phyloP scores from a whole-genome alignment of 2,329 filamentous ascomycete genomes.

The Stenocarpella maydis region DNA sequence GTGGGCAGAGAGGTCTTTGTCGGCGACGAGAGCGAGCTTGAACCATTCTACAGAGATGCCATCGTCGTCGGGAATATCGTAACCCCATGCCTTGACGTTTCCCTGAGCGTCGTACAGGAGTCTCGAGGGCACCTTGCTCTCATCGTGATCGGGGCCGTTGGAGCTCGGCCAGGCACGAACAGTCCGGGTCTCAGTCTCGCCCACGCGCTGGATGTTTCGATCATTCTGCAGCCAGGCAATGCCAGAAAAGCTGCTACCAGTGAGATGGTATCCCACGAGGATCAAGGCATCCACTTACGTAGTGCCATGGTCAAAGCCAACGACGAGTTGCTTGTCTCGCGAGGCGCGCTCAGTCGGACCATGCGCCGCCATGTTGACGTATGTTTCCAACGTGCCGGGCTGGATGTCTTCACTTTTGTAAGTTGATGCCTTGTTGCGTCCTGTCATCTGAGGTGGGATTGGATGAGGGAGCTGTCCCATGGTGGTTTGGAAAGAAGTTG shows the following conservation, averaged over 20 bases:
- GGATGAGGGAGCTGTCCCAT: no score
- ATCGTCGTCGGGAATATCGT: background rate
- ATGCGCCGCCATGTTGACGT: background rate
- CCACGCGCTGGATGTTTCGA: background rate
- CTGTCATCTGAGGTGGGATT: no score
- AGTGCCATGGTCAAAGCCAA: background rate
- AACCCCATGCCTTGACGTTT: background rate
- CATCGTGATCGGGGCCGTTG: background rate
- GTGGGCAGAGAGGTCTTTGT: background rate
- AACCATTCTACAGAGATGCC: background rate
- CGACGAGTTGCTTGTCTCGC: background rate
- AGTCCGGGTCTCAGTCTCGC: background rate
- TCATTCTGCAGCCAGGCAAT: background rate
- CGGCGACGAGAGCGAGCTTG: background rate
- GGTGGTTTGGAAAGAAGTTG: no score
- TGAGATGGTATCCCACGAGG: fast-evolving
- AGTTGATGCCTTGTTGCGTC: no score
- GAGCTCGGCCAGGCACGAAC: background rate
- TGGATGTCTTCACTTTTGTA: no score
- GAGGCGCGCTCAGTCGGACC: no score
- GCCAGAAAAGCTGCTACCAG: background rate
- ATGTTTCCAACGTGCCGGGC: background rate
- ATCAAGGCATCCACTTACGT: background rate
- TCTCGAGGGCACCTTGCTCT: background rate
- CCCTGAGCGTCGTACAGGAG: background rate